Evolutionary conservation across 2,329 filamentous ascomycete genomes (phyloP).

Genomic region (Exophiala calicioides): DNA sequence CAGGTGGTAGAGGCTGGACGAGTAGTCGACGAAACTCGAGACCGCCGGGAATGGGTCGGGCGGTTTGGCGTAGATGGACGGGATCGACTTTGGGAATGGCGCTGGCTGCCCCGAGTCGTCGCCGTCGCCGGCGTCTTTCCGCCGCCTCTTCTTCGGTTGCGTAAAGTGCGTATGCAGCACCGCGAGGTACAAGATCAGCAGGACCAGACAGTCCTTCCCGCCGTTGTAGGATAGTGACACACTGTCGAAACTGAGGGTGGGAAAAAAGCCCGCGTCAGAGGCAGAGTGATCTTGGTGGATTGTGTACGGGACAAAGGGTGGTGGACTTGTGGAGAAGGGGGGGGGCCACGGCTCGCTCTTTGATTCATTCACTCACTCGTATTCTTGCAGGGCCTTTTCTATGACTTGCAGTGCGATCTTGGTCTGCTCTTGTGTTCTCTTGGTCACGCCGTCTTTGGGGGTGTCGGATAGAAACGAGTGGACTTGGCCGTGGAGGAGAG

Average conservation of each 20-base stretch:
- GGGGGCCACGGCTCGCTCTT: too few species aligned
- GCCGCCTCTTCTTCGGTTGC: conserved; percentile 10
- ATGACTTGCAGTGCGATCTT: conserved; percentile 72
- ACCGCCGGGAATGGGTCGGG: conserved; percentile 82
- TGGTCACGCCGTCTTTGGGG: conserved; percentile 57
- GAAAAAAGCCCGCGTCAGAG: conserved; percentile 5
- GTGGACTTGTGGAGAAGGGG: conserved; percentile 6
- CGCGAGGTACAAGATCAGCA: conserved; percentile 82
- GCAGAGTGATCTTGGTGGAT: too few species aligned
- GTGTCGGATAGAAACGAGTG: conserved; percentile 65
- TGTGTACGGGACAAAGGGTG: too few species aligned
- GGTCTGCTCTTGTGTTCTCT: conserved; percentile 72
- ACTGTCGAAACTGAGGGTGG: conserved; percentile 62
- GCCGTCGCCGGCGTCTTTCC: not conserved
- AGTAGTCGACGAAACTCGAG: conserved; percentile 74
- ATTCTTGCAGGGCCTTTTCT: conserved; percentile 71
- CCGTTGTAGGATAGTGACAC: conserved; percentile 95
- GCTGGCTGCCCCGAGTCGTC: conserved; percentile 1
- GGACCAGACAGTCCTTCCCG: conserved; percentile 94
- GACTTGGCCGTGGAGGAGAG: conserved; percentile 62
- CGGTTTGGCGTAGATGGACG: conserved; percentile 87
- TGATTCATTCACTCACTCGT: conserved; percentile 61
- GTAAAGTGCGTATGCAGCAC: conserved; percentile 47
- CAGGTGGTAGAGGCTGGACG: conserved; percentile 70
- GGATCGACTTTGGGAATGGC: conserved; percentile 56